Percentiles rank a stretch among this genome's conserved stretches.
These are phyloP conservation scores for Aspergillus cavernicola DNA, from an alignment of 495 filamentous ascomycete species.

Conservation along the genomic window DNA sequence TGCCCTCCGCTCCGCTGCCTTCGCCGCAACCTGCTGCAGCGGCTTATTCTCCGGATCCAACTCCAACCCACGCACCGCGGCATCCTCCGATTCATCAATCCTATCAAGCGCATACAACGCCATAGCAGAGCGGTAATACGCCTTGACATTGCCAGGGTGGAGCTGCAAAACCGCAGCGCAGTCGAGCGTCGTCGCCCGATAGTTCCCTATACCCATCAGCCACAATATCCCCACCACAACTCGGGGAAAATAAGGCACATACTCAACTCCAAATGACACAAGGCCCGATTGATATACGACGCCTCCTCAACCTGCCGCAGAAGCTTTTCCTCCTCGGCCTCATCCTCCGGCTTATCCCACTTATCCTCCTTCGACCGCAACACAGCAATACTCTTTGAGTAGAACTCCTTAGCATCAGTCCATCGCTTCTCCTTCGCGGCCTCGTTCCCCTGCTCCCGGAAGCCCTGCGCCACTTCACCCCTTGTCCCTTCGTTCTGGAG, in stretches of 20 bases:
- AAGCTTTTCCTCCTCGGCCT: constrained; percentile 51
- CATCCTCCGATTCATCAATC: constrained; percentile 71
- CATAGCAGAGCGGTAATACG: constrained; percentile 75
- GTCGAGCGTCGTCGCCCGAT: constrained; percentile 76
- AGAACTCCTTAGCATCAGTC: constrained; percentile 86
- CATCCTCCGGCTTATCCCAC: constrained; percentile 42
- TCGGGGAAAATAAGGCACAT: constrained; percentile 20
- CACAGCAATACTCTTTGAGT: constrained; percentile 73
- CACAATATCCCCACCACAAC: background rate
- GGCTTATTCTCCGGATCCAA: constrained; percentile 63
- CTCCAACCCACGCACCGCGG: constrained; percentile 62
- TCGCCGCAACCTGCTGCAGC: constrained; percentile 48
- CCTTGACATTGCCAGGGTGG: constrained; percentile 78
- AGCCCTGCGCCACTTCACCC: constrained; percentile 71
- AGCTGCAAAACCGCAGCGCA: constrained; percentile 75
- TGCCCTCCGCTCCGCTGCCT: constrained; percentile 51
- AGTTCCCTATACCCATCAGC: constrained; percentile 56
- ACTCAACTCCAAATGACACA: constrained; percentile 78
- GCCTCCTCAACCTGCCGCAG: constrained; percentile 64
- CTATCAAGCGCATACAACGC: constrained; percentile 73
- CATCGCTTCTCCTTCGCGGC: constrained; percentile 69
- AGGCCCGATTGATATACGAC: constrained; percentile 79
- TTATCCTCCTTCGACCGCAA: constrained; percentile 57
- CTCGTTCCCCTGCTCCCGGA: constrained; percentile 89
- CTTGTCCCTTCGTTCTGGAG: constrained; percentile 89